These are phyloP conservation scores for Calocybe gambosa DNA, from an alignment of 1,284 basidiomycete species.

Conservation along the genomic window DNA sequence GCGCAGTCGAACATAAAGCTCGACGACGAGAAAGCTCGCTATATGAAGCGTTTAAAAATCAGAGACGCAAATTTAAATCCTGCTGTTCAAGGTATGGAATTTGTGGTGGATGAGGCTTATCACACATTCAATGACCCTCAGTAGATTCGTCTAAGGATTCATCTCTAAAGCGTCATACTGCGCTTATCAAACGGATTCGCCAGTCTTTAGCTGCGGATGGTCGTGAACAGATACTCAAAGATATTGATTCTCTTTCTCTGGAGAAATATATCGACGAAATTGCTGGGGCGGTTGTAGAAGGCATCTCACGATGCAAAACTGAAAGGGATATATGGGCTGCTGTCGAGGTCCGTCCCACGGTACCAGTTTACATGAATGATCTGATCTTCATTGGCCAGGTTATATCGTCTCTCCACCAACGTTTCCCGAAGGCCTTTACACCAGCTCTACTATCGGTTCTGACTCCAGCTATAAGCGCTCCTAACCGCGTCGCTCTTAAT, in stretches of 20 bases:
- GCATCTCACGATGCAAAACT: conserved; percentile 78
- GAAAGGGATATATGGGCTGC: conserved; percentile 90
- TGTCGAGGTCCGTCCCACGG: conserved; percentile 64
- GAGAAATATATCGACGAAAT: conserved; percentile 98
- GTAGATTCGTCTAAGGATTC: conserved; percentile 73
- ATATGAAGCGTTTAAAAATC: conserved; percentile 49
- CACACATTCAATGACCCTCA: neutral
- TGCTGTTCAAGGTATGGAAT: conserved; percentile 38
- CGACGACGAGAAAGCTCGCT: conserved; percentile 60
- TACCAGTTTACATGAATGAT: neutral
- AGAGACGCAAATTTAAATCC: conserved; percentile 47
- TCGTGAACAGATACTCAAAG: conserved; percentile 83
- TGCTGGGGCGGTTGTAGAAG: conserved; percentile 82
- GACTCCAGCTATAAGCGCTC: conserved; percentile 58
- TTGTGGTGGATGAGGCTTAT: conserved; percentile 2
- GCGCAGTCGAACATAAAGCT: conserved; percentile 18
- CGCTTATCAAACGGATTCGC: conserved; percentile 84
- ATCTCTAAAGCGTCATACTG: conserved; percentile 90
- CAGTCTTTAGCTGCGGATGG: conserved; percentile 76
- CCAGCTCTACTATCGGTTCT: conserved; percentile 65
- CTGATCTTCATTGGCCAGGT: conserved; percentile 43
- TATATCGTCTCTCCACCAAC: conserved; percentile 83
- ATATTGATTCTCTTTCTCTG: conserved; percentile 82
- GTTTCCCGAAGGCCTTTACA: conserved; percentile 80
- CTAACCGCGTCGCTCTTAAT: conserved; percentile 54